Base-by-base conservation (phyloP, 495 filamentous ascomycete species). In the Amphirosellinia nigrospora region DNA sequence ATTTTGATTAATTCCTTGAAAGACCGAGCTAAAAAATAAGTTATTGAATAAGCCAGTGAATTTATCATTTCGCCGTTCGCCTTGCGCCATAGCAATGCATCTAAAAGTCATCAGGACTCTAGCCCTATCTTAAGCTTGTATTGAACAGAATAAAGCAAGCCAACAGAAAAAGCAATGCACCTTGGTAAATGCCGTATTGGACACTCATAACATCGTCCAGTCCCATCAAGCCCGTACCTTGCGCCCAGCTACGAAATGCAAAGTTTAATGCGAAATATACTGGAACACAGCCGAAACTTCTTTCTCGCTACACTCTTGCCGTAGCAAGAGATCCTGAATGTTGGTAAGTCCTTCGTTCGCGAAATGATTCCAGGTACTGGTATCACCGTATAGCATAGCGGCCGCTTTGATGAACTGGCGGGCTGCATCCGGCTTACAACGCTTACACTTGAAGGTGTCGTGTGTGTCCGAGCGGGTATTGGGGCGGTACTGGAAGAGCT, bases 361-460 rank as follows among this genome's bases (percentile, higher is more conserved):
- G 78, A 97, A 94, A 82, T 99, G 96, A 75, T 99, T 98, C 96
- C 96, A 99, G 36, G 94, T 96, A 77, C 94, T 98, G 11, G 96
- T 98, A 76, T 99, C 96, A 50, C 96, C 96, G 77, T 99, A 99
- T 73, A 98, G 80, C 90, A 98, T 94, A 0, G 96, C 96, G 9
- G 89, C 92, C 1, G 94, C 93, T 79, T 97, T 97, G 70, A 97
- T 87, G 69, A 85, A 87, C 79, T 99, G 96, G 34, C 68, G 68
- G 60, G 85, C 88, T 13, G 94, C 94, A 72, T 96, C 93, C 1
- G 92, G 90, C 75, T 90, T 92, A 75, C 96, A 99, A 41, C 96
- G 84, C 83, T 97, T 98, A 80, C 96, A 99, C 83, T 97, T 98
- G 86, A 99, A 98, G 2, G 96, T 98, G 72, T 99, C 96, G 73